Percentiles rank a stretch among this genome's conserved stretches.
Conservation (phyloP, 2,329 filamentous ascomycete genomes). For the Penicillium hesseltinei region DNA sequence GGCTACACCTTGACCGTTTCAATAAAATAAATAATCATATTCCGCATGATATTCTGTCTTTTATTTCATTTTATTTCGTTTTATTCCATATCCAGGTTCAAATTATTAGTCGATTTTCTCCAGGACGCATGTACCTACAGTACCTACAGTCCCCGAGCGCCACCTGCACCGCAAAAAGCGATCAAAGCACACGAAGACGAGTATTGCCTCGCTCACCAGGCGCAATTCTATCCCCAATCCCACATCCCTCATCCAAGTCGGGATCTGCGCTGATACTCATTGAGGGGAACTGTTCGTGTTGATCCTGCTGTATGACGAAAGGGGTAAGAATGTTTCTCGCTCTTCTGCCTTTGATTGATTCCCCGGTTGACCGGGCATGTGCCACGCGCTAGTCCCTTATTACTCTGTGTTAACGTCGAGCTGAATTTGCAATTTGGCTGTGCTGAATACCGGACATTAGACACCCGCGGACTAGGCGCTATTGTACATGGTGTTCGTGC, state of each 20-base stretch:
- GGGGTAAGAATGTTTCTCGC: slow-evolving; percentile 1
- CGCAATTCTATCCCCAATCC: background rate
- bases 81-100: background rate
- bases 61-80: too few relatives aligned
- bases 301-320: slow-evolving; percentile 14
- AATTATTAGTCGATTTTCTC: background rate
- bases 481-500: slow-evolving; percentile 4
- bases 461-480: background rate
- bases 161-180: slow-evolving; percentile 6
- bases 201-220: background rate
- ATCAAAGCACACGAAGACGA: slow-evolving; percentile 13
- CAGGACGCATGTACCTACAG: slow-evolving; percentile 1
- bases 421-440: slow-evolving; percentile 11
- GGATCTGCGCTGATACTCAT: background rate
- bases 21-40: background rate
- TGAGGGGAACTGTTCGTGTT: background rate
- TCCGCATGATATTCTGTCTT: background rate
- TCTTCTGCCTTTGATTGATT: slow-evolving; percentile 7
- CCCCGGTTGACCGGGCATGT: slow-evolving; percentile 4
- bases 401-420: slow-evolving; percentile 23
- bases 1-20: background rate
- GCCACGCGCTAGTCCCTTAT: slow-evolving; percentile 13
- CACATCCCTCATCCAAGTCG: background rate
- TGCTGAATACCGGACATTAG: background rate
- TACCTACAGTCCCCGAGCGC: slow-evolving; percentile 6